These are phyloP conservation scores for Pterula multifida DNA, from an alignment of 1,284 basidiomycete genomes.

Conservation along the genomic window DNA sequence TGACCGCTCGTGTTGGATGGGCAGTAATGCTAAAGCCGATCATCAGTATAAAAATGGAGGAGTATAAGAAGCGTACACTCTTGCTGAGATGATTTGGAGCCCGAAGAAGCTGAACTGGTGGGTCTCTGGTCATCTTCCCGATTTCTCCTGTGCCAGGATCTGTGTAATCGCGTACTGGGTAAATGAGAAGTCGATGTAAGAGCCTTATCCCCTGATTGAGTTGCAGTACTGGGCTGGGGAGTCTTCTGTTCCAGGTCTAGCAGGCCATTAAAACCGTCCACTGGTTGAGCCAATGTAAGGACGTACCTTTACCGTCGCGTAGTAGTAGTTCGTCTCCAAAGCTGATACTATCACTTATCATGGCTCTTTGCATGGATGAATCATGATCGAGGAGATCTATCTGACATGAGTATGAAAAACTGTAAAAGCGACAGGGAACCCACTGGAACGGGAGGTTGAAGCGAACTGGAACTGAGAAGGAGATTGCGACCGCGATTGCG, in stretches of 20 bases:
- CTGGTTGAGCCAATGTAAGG: not conserved
- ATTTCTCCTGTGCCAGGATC: not conserved
- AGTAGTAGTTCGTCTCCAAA: not conserved
- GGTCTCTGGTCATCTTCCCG: not conserved
- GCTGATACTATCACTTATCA: slow-evolving; percentile 1
- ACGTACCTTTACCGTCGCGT: not conserved
- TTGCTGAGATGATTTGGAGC: not conserved
- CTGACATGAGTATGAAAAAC: not conserved
- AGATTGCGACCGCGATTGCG: not conserved
- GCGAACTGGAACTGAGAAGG: not conserved
- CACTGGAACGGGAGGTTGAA: not conserved
- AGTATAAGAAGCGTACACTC: not conserved
- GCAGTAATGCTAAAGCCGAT: too few relatives aligned
- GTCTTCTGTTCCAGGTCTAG: not conserved
- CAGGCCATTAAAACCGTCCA: not conserved
- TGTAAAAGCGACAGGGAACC: not conserved
- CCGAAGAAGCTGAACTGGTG: not conserved
- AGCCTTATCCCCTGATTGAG: not conserved
- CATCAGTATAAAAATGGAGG: not conserved
- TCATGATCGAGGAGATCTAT: not conserved
- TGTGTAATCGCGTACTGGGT: not conserved
- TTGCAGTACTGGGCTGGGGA: not conserved
- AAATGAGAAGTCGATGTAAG: not conserved
- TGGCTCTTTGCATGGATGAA: not conserved
- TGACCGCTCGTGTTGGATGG: not conserved